Percentiles rank a stretch among this genome's conserved stretches.
Evolutionary conservation across 2,329 filamentous ascomycete genomes (phyloP).

Genomic region (Zymoseptoria ardabiliae): DNA sequence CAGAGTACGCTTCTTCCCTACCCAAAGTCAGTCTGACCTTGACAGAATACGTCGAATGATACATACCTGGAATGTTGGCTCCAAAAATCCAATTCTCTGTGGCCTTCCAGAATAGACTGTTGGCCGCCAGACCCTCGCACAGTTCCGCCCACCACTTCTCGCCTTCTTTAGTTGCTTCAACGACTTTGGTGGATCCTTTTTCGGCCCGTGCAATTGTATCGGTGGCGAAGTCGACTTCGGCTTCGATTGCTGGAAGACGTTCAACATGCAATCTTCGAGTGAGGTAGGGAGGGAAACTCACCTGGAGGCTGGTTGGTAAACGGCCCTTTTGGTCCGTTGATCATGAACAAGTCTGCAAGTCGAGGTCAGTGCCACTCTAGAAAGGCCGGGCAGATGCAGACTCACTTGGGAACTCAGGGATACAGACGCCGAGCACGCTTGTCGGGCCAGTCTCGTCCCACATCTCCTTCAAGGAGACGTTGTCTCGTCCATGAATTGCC

Average conservation of each 20-base stretch:
- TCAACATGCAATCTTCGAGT: background rate
- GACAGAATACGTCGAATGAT: background rate
- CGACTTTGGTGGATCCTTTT: conserved; percentile 9
- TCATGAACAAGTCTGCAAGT: conserved; percentile 32
- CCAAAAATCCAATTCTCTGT: conserved; percentile 27
- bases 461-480: conserved; percentile 24
- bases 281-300: background rate
- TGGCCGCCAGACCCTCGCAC: conserved; percentile 21
- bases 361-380: background rate
- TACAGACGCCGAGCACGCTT: conserved; percentile 33
- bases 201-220: conserved; percentile 18
- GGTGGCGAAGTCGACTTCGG: conserved; percentile 27
- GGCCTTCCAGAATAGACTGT: conserved; percentile 23
- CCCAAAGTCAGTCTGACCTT: conserved; percentile 9
- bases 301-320: conserved; percentile 33
- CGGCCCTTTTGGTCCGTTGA: conserved; percentile 34
- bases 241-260: conserved; percentile 25
- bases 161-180: conserved; percentile 25
- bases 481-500: conserved; percentile 26
- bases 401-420: conserved; percentile 32
- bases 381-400: background rate
- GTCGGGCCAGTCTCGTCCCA: conserved; percentile 28
- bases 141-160: conserved; percentile 21
- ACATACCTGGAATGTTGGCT: conserved; percentile 14
- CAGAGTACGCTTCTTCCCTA: conserved; percentile 22